A percentile compares a stretch with the other conserved stretches of the same genome.
phyloP scores from a whole-genome alignment of 2,329 filamentous ascomycete species.

The Aspergillus sp. region DNA sequence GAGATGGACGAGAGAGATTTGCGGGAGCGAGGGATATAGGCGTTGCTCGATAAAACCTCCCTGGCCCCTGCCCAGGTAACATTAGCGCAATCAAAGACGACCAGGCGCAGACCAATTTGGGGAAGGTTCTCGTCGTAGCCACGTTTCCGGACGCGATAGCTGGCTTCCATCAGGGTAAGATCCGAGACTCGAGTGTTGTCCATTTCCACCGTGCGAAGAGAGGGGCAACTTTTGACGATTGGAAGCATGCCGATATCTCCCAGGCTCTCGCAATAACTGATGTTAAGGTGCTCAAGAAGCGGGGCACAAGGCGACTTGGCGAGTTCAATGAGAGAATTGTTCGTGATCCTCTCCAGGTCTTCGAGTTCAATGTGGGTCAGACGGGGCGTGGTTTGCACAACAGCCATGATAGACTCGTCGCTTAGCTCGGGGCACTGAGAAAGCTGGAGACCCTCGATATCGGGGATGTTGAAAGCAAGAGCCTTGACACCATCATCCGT shows the following conservation, averaged over 20 bases:
- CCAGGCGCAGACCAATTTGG: slow-evolving; percentile 67
- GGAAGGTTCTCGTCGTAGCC: slow-evolving; percentile 53
- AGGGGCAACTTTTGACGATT: slow-evolving; percentile 71
- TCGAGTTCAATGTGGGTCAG: slow-evolving; percentile 89
- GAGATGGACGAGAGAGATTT: slow-evolving; percentile 30
- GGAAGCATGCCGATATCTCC: slow-evolving; percentile 82
- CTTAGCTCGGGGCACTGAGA: slow-evolving; percentile 74
- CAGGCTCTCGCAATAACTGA: slow-evolving; percentile 86
- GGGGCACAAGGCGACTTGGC: slow-evolving; percentile 73
- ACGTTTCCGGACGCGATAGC: slow-evolving; percentile 71
- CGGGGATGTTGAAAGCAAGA: slow-evolving; percentile 72
- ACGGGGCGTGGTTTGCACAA: slow-evolving; percentile 72
- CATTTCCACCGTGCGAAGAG: slow-evolving; percentile 72
- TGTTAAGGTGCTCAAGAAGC: slow-evolving; percentile 73
- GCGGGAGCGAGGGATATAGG: slow-evolving; percentile 62
- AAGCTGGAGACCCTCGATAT: slow-evolving; percentile 79
- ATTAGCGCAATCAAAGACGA: slow-evolving; percentile 87
- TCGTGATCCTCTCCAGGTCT: slow-evolving; percentile 75
- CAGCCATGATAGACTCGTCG: slow-evolving; percentile 68
- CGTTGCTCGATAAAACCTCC: slow-evolving; percentile 82
- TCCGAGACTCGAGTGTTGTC: slow-evolving; percentile 94
- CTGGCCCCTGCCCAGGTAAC: slow-evolving; percentile 90
- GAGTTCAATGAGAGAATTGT: slow-evolving; percentile 70
- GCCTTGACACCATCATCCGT: slow-evolving; percentile 70
- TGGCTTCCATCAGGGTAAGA: slow-evolving; percentile 79